Conservation (phyloP, 1,284 basidiomycete genomes). For the Cutaneotrichosporon sp. region DNA sequence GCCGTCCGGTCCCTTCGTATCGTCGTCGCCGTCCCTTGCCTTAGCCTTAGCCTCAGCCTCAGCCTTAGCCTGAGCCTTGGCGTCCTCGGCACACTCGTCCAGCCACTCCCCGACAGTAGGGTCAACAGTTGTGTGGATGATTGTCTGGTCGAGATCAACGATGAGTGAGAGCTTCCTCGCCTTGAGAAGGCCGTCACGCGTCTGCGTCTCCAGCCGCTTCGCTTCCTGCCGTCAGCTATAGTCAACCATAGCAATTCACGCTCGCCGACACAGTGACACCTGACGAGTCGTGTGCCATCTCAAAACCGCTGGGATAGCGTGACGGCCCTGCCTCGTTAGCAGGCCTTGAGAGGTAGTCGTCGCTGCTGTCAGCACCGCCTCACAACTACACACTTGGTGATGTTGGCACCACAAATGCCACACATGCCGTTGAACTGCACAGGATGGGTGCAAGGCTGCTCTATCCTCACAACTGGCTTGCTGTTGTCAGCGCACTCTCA, state of each 20-base stretch:
- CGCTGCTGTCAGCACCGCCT: conserved; percentile 55
- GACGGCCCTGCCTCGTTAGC: conserved; percentile 59
- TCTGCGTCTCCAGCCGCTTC: conserved; percentile 78
- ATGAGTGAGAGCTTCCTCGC: conserved; percentile 85
- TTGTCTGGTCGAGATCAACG: conserved; percentile 97
- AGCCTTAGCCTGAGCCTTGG: conserved; percentile 20
- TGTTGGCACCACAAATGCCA: conserved; percentile 87
- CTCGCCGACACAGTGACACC: conserved; percentile 54
- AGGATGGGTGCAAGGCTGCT: conserved; percentile 89
- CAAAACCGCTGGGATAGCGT: conserved; percentile 39
- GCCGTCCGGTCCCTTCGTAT: conserved; percentile 17
- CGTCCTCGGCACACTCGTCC: conserved; percentile 63
- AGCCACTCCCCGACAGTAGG: conserved; percentile 99
- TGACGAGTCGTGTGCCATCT: conserved; percentile 51
- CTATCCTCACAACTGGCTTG: conserved; percentile 63
- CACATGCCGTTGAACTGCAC: conserved; percentile 90
- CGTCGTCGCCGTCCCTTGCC: conserved; percentile 58
- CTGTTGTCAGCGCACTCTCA: conserved; percentile 24
- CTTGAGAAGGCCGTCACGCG: conserved; percentile 71
- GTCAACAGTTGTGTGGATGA: conserved; percentile 97
- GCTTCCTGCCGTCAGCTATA: conserved; percentile 65
- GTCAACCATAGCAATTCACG: conserved; percentile 27
- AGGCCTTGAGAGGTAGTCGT: conserved; percentile 80
- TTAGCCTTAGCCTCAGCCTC: conserved; percentile 35
- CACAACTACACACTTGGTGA: conserved; percentile 69